Evolutionary conservation across 345 rosid genomes (phyloP), one percentile per base, ranked within the genome.

Genomic region (Gossypium raimondii): DNA sequence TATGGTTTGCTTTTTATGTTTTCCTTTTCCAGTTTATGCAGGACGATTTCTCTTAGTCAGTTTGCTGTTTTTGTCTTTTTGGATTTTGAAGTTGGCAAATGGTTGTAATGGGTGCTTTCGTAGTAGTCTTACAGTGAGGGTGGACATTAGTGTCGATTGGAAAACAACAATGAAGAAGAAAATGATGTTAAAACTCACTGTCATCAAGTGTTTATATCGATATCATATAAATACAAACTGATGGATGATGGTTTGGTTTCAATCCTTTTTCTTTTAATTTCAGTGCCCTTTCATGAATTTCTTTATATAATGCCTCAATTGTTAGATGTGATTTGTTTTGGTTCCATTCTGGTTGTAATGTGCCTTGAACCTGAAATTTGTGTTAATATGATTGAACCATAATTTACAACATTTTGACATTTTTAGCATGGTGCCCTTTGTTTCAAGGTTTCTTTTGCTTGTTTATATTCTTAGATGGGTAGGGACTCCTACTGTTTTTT

Each of bases 401-500:
- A 34, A 34, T 43, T 53, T 2, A 25, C 52, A 74, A 69, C 61
- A 51, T 41, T 65, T 41, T 65, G 69, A 50, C 68, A n/a, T 64
- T 11, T 22, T 76, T 14, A 62, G 9, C 57, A 13, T 34, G n/a
- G 27, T 11, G 3, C 17, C 2, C 62, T 5, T 20, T 25, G 22
- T 53, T 27, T 55, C 11, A 1, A 34, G 51, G 74, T 50, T 73
- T 34, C 22, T 61, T n/a, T 25, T 57, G 11, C 44, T 24, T 13
- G 7, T 22, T 45, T 67, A 8, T 24, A 51, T 55, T 29, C 55
- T 16, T 51, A n/a, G 43, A 22, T 10, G 0, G 9, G 74, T 71
- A 60, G 78, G 78, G 77, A 47, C 3, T 11, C 11, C 3, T 74
- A 11, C 41, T 6, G 45, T 61, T 56, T 44, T 67, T 59, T 72